Evolutionary conservation across 2,329 filamentous ascomycete genomes (phyloP).

Genomic region (Colletotrichum limetticola): DNA sequence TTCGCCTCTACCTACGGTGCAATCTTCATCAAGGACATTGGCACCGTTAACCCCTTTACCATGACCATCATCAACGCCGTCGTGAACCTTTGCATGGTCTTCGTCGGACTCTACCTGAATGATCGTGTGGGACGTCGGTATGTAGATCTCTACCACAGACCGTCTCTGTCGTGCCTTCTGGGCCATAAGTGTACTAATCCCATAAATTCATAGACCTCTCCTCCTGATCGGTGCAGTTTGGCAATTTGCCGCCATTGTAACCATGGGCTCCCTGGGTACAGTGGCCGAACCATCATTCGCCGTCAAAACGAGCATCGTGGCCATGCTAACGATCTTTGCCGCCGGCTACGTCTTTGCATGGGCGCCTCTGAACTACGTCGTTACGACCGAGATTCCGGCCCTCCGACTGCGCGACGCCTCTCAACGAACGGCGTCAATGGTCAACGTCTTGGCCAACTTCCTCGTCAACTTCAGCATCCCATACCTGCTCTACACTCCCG

Average conservation of each 20-base stretch:
- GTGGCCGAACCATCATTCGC: conserved; percentile 24
- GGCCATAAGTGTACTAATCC: background rate
- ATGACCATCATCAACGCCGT: conserved; percentile 36
- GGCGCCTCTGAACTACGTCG: conserved; percentile 48
- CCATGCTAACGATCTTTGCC: conserved; percentile 46
- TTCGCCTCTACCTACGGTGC: conserved; percentile 37
- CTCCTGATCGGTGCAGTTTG: conserved; percentile 14
- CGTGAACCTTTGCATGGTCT: conserved; percentile 13
- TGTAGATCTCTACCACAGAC: background rate
- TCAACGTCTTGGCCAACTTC: conserved; percentile 38
- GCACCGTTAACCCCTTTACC: conserved; percentile 43
- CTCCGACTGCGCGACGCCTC: conserved; percentile 28
- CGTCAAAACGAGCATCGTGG: conserved; percentile 44
- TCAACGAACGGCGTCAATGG: conserved; percentile 32
- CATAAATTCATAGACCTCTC: background rate
- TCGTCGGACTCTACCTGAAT: conserved; percentile 19
- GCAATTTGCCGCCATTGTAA: conserved; percentile 28
- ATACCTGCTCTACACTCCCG: conserved; percentile 31
- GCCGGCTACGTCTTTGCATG: conserved; percentile 47
- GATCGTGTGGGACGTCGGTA: conserved; percentile 33
- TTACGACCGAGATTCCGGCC: conserved; percentile 47
- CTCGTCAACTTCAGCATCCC: conserved; percentile 38
- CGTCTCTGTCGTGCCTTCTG: too few species aligned
- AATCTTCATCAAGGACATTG: conserved; percentile 43
- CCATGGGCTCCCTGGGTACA: conserved; percentile 35